Conservation (phyloP, 768 basidiomycete genomes). For the Amanita pallidorosea region DNA sequence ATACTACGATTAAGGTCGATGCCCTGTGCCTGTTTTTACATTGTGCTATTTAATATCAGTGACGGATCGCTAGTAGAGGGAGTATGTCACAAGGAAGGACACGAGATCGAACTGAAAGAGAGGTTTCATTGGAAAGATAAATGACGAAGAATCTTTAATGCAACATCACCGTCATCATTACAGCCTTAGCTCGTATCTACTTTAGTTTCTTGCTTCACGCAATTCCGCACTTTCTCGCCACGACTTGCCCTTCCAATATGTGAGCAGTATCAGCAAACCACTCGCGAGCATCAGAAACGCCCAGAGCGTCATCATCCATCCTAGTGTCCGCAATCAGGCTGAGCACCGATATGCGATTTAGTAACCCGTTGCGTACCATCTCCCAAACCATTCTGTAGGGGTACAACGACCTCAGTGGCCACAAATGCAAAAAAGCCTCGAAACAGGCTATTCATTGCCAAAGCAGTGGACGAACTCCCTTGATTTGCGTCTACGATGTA, state of each 20-base stretch:
- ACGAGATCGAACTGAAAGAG: too few species aligned
- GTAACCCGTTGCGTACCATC: slow-evolving; percentile 1
- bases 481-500: slow-evolving; percentile 84
- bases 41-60: too few species aligned
- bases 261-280: slow-evolving; percentile 47
- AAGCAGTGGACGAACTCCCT: slow-evolving; percentile 68
- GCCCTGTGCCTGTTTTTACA: too few species aligned
- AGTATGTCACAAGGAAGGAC: too few species aligned
- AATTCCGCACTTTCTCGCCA: slow-evolving; percentile 36
- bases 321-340: slow-evolving; percentile 35
- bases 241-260: slow-evolving; percentile 42
- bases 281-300: slow-evolving; percentile 36
- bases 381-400: slow-evolving; percentile 41
- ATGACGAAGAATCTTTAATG: too few species aligned
- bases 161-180: too few species aligned
- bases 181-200: too few species aligned
- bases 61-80: too few species aligned
- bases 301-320: slow-evolving; percentile 63
- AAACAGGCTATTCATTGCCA: slow-evolving; percentile 68
- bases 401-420: slow-evolving; percentile 62
- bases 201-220: slow-evolving; percentile 1
- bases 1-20: too few species aligned
- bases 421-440: slow-evolving; percentile 62
- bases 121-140: too few species aligned
- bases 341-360: not conserved